Base-by-base conservation (phyloP, 106 monocot species). In the Dendrobium catenatum region DNA sequence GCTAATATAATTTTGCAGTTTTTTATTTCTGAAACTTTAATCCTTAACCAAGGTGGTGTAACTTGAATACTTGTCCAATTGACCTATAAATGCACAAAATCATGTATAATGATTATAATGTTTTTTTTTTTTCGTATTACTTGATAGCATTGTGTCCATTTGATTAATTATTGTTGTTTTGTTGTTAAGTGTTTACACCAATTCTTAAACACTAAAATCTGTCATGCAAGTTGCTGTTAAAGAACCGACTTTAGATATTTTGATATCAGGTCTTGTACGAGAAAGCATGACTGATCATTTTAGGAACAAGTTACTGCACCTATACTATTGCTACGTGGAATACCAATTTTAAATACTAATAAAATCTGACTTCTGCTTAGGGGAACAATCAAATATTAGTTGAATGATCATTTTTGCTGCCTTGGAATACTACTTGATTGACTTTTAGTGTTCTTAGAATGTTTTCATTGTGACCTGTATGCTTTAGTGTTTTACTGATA, bases 71-170 rank as follows among this genome's bases (percentile, higher is more conserved):
- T 61, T 61, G 19, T 61, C 61, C 19, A 61, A n/a, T 61, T 22
- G 22, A 20, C n/a, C 2, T 70, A 37, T 70, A 70, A 37, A 37
- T 37, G 15, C 37, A 66, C 4, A 70, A 70, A 70, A 70, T 16
- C 37, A 15, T 33, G 37, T 70, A 37, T 70, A 70, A 70, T 70
- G 4, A 70, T 70, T 70, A 15, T 70, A 70, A 70, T 70, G 70
- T 37, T 61, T 37, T 17, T 6, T 26, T 26, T 3, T 37, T 70
- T 70, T 22, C 4, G 13, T 37, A 7, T 13, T 70, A 15, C 29
- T 33, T 51, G 51, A 16, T 70, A 70, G 26, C 11, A 70, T 37
- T 15, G 15, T 70, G 70, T 70, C 31, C 29, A 33, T 70, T 15
- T 2, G 2, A 13, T 70, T 2, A 11, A 4, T 70, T 33, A 37